Evolutionary conservation across 306 rosid species (phyloP), one percentile per base, ranked within the genome.

Genomic region (Prunus kanzakura): DNA sequence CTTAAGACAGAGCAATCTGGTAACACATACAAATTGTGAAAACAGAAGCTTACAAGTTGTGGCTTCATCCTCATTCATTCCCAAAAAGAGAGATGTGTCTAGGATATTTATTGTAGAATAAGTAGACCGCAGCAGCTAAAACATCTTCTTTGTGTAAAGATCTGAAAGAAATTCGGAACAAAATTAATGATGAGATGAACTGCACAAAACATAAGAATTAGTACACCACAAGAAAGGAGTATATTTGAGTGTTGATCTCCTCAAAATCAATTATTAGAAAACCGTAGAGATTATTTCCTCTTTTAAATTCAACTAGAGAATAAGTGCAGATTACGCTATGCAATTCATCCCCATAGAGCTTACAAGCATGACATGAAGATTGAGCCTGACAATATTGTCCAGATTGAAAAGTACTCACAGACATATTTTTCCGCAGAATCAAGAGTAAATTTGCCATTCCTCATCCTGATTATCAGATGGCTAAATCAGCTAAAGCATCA

Each of bases 91-190:
- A 82, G 93, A 89, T 49, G 93, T 27, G 74, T 91, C 93, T 54
- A 81, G 85, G 82, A 95, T 67, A 82, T 89, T 86, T 87, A 96
- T 91, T 19, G 98, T 91, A 57, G 98, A 96, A 86, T 91, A 96
- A 38, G 97, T 93, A 74, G 96, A 88, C 81, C 76, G 79, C 82
- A 96, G 81, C 78, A 96, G 84, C 87, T 88, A 90, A 89, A 92
- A 96, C 88, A 91, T 87, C 89, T 85, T 86, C 85, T 83, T 89
- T 49, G 92, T 89, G 88, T 91, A 91, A 76, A 88, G 91, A 67
- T 89, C 97, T 96, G 92, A 69, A 87, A 77, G 75, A 77, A 60
- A 69, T 71, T 74, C 72, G 72, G 75, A 80, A 18, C 4, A 43
- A 1, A 61, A 15, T 47, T 32, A 56, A 57, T 35, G 49, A 65